Evolutionary conservation across 441 rosid species (phyloP).

Genomic region (Melastoma candidum): DNA sequence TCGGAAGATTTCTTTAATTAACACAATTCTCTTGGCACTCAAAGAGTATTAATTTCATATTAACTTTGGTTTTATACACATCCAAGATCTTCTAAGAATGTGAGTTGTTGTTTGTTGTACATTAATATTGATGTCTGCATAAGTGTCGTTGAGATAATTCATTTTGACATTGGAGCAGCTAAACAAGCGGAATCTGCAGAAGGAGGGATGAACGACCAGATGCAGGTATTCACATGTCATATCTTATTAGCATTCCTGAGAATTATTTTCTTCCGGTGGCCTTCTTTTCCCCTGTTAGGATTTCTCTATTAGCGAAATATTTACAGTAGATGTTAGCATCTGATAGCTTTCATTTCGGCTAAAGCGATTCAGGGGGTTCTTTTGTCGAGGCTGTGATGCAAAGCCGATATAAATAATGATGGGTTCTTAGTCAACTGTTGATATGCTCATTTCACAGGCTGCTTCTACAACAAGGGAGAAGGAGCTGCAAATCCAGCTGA

Average conservation of each 20-base stretch:
- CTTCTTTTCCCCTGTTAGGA: not conserved
- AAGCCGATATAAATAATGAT: slow-evolving; percentile 9
- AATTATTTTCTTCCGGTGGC: not conserved
- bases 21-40: too few relatives aligned
- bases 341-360: too few relatives aligned
- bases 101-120: too few relatives aligned
- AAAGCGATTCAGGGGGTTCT: too few relatives aligned
- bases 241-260: not conserved
- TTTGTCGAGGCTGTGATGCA: not conserved
- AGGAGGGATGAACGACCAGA: slow-evolving; percentile 34
- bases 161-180: slow-evolving; percentile 30
- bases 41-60: slow-evolving; percentile 2
- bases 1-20: too few relatives aligned
- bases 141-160: slow-evolving; percentile 12
- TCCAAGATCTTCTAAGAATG: too few relatives aligned
- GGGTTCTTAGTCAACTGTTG: slow-evolving; percentile 29
- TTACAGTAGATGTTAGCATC: too few relatives aligned
- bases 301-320: too few relatives aligned
- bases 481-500: slow-evolving; percentile 63
- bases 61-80: not conserved
- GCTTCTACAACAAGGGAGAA: slow-evolving; percentile 51
- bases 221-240: slow-evolving; percentile 41
- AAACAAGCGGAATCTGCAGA: slow-evolving; percentile 55
- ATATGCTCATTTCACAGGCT: slow-evolving; percentile 4
- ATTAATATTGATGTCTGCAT: not conserved